phyloP scores from a whole-genome alignment of 2,329 filamentous ascomycete species.

The Orbilia oligospora region DNA sequence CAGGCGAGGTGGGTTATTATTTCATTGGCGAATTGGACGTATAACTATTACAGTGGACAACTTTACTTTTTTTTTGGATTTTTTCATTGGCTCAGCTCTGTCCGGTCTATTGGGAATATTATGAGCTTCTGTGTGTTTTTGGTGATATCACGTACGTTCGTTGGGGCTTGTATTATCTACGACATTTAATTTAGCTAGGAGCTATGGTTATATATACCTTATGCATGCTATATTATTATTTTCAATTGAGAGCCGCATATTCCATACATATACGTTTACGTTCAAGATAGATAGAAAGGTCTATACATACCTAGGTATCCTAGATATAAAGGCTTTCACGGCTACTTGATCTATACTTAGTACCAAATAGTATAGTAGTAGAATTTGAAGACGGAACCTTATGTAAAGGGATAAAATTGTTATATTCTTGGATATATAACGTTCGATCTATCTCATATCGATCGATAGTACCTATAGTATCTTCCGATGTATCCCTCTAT shows the following conservation, averaged over 20 bases:
- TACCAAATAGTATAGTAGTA: too few species aligned
- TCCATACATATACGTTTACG: too few species aligned
- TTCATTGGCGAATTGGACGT: conserved; percentile 3
- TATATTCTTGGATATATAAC: too few species aligned
- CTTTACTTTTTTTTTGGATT: neutral
- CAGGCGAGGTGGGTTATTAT: neutral
- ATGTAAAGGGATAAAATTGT: too few species aligned
- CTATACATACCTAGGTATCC: too few species aligned
- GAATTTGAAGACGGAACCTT: too few species aligned
- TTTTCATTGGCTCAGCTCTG: neutral
- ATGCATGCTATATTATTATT: neutral
- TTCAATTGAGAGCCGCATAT: neutral
- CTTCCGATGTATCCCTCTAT: too few species aligned
- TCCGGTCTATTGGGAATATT: conserved; percentile 11
- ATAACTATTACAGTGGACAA: neutral
- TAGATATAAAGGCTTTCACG: too few species aligned
- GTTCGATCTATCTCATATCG: too few species aligned
- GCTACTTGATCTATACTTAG: too few species aligned
- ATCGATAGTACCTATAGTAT: too few species aligned
- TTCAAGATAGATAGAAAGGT: too few species aligned
- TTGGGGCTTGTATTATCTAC: conserved; percentile 22
- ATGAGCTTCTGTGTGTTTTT: conserved; percentile 16
- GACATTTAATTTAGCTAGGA: conserved; percentile 1
- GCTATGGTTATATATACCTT: neutral
- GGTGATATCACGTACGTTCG: conserved; percentile 15